Percentiles rank a stretch among this genome's conserved stretches.
These are phyloP conservation scores for Lagenidium giganteum DNA, from an alignment of 352 stramenopile genomes.

Conservation along the genomic window DNA sequence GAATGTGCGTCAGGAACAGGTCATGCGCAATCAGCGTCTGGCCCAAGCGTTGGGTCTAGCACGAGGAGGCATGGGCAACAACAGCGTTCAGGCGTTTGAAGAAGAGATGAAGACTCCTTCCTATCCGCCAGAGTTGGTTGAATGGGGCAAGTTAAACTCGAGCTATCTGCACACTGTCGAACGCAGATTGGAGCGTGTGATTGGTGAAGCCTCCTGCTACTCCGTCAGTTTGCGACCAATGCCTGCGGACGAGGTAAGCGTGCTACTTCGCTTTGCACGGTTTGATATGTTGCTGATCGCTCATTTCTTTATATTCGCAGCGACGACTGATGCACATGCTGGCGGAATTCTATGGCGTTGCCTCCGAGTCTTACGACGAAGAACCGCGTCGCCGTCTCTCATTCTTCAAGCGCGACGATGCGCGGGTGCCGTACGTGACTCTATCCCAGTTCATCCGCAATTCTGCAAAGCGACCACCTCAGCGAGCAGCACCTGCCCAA, in stretches of 20 bases:
- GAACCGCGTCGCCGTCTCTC: constrained; percentile 63
- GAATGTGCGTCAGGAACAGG: constrained; percentile 28
- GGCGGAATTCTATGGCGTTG: constrained; percentile 52
- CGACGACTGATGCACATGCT: constrained; percentile 71
- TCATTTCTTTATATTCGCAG: constrained; percentile 17
- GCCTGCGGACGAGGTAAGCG: constrained; percentile 43
- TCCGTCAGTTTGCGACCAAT: constrained; percentile 75
- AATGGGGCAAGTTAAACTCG: constrained; percentile 68
- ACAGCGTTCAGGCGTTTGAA: constrained; percentile 49
- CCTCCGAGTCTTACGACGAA: constrained; percentile 74
- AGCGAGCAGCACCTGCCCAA: constrained; percentile 25
- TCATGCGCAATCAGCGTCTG: constrained; percentile 63
- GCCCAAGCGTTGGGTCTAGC: constrained; percentile 55
- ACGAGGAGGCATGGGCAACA: constrained; percentile 26
- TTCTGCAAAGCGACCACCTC: constrained; percentile 15
- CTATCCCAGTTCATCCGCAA: constrained; percentile 50
- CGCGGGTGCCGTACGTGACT: constrained; percentile 42
- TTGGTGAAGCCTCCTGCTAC: constrained; percentile 59
- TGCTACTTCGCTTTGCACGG: constrained; percentile 6
- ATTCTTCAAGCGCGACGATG: constrained; percentile 65
- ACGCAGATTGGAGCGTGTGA: constrained; percentile 67
- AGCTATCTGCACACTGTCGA: constrained; percentile 71
- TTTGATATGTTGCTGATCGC: neutral
- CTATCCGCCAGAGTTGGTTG: constrained; percentile 53
- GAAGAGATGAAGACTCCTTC: constrained; percentile 70